phyloP scores from a whole-genome alignment of 257 asterid species.

The Solanum virginianum region DNA sequence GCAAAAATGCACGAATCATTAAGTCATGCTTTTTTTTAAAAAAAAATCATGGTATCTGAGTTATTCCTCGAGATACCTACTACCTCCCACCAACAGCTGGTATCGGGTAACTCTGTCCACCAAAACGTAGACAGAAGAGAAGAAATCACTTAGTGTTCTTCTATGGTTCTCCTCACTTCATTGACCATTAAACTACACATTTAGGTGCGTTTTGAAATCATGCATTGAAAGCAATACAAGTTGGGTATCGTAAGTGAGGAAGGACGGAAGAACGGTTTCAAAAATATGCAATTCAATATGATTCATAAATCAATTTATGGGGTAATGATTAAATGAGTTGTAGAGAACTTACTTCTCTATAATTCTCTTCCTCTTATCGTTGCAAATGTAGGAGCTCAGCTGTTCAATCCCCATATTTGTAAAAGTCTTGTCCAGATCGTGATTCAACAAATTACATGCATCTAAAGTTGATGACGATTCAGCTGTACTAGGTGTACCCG shows the following conservation, averaged over 20 bases:
- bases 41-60: not conserved
- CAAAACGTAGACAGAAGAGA: no score
- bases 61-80: not conserved
- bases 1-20: not conserved
- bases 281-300: not conserved
- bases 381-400: conserved; percentile 28
- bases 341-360: conserved; percentile 34
- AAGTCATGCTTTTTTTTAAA: not conserved
- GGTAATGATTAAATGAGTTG: not conserved
- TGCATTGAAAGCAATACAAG: no score
- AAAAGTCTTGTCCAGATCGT: conserved; percentile 18
- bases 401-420: conserved; percentile 31
- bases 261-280: no score
- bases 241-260: no score
- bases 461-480: conserved; percentile 3
- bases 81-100: not conserved
- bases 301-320: not conserved
- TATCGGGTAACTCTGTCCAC: no score
- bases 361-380: conserved; percentile 29
- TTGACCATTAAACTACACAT: no score
- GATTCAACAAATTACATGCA: conserved; percentile 19
- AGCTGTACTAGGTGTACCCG: conserved; percentile 1
- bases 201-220: no score
- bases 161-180: not conserved
- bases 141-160: not conserved